These are phyloP conservation scores for Catharanthus roseus DNA, from an alignment of 257 asterid genomes.

Conservation along the genomic window DNA sequence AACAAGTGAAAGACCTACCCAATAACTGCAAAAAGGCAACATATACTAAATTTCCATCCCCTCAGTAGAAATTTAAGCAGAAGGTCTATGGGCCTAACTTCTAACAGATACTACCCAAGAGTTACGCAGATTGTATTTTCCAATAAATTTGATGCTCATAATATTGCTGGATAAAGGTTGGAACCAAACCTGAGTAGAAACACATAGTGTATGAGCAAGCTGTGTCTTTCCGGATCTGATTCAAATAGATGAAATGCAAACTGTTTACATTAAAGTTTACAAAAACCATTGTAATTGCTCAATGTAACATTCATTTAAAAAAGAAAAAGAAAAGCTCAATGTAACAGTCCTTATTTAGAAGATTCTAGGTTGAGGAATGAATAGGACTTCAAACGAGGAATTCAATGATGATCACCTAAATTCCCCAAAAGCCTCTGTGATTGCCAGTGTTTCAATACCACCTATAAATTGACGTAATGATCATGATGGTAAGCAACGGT, in stretches of 20 bases:
- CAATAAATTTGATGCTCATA: background rate
- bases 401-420: constrained; percentile 63
- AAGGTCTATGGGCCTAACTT: background rate
- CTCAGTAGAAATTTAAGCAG: background rate
- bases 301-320: background rate
- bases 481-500: background rate
- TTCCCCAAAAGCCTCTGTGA: constrained; percentile 99
- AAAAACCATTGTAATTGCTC: background rate
- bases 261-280: constrained; percentile 21
- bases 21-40: background rate
- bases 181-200: constrained; percentile 81
- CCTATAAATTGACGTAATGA: constrained; percentile 40
- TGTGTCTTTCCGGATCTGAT: constrained; percentile 97
- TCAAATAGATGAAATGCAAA: constrained; percentile 21
- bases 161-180: background rate
- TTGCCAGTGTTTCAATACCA: constrained; percentile 79
- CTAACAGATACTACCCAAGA: background rate
- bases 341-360: background rate
- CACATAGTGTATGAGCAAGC: constrained; percentile 97
- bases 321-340: too few relatives aligned
- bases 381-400: background rate
- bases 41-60: background rate
- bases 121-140: background rate
- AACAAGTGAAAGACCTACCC: background rate
- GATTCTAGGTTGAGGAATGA: background rate